Percentiles rank a stretch among this genome's conserved stretches.
Conservation (phyloP, 2,329 filamentous ascomycete genomes). For the Aspergillus fischeri region DNA sequence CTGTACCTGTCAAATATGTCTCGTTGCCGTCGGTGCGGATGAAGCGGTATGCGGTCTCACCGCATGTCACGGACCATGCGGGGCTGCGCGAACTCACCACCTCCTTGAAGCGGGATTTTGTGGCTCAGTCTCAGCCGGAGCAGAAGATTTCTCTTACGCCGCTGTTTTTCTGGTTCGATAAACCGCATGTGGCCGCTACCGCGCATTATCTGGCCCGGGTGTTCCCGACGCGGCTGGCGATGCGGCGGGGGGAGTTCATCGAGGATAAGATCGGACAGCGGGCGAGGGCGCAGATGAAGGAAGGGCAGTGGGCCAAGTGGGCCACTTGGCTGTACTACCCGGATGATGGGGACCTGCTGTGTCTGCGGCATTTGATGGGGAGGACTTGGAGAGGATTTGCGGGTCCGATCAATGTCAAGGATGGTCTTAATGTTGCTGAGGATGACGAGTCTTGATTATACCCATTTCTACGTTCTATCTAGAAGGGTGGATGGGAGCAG, state of each 20-base stretch:
- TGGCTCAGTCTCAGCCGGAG: background rate
- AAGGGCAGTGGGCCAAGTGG: slow-evolving; percentile 6
- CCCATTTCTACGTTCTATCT: too few species aligned
- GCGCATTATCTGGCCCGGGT: slow-evolving; percentile 5
- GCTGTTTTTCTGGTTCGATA: slow-evolving; percentile 11
- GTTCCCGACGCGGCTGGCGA: slow-evolving; percentile 7
- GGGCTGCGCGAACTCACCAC: background rate
- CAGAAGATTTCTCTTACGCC: slow-evolving; percentile 3
- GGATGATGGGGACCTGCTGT: slow-evolving; percentile 1
- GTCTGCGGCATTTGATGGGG: slow-evolving; percentile 6
- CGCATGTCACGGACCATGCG: background rate
- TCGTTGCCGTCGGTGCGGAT: slow-evolving; percentile 3
- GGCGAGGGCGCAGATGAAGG: slow-evolving; percentile 9
- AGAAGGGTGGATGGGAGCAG: too few species aligned
- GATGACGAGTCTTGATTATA: background rate
- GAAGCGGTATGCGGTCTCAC: background rate
- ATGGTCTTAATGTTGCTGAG: background rate
- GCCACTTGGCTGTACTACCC: slow-evolving; percentile 9
- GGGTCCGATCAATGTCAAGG: background rate
- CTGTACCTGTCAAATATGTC: background rate
- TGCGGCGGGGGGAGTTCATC: slow-evolving; percentile 9
- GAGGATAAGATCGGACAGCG: slow-evolving; percentile 11
- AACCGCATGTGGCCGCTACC: slow-evolving; percentile 7
- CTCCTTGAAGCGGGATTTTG: background rate
- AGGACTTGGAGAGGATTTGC: slow-evolving; percentile 5